Evolutionary conservation across 768 basidiomycete species (phyloP).

Genomic region (Tephrocybe sp.): DNA sequence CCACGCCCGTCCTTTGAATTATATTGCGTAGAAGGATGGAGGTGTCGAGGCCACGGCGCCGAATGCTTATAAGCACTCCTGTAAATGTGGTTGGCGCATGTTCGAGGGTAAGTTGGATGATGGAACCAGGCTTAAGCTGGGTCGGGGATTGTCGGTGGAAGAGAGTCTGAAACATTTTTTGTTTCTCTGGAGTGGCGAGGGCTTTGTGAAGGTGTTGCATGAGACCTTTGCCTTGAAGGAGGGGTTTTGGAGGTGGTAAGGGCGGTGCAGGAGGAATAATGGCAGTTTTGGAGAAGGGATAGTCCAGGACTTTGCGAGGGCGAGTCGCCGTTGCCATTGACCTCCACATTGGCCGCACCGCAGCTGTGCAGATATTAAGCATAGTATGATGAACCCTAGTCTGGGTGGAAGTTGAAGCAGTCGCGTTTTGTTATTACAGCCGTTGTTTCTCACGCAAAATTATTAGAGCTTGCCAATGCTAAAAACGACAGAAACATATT

Average conservation of each 20-base stretch:
- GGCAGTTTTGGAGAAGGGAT: conserved; percentile 75
- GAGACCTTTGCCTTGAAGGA: conserved; percentile 70
- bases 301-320: conserved; percentile 23
- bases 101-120: conserved; percentile 74
- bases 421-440: background rate
- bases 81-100: conserved; percentile 83
- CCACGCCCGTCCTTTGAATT: conserved; percentile 87
- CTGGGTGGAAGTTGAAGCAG: background rate
- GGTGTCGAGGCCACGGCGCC: conserved; percentile 81
- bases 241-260: conserved; percentile 39
- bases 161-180: conserved; percentile 59
- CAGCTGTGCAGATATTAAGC: conserved; percentile 33
- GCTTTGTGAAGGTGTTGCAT: conserved; percentile 71
- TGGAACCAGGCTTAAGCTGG: conserved; percentile 79
- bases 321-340: conserved; percentile 43
- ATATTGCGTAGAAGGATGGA: conserved; percentile 89
- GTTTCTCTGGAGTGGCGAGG: conserved; percentile 66
- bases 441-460: conserved; percentile 8
- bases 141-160: conserved; percentile 71
- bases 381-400: conserved; percentile 21
- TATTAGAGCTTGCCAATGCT: conserved; percentile 1
- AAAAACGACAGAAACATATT: background rate
- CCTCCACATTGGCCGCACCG: conserved; percentile 42
- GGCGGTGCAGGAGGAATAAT: conserved; percentile 48
- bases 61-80: conserved; percentile 82